A percentile compares a stretch with the other conserved stretches of the same genome.
Conservation (phyloP, 768 basidiomycete species). For the Tulasnella sp. region DNA sequence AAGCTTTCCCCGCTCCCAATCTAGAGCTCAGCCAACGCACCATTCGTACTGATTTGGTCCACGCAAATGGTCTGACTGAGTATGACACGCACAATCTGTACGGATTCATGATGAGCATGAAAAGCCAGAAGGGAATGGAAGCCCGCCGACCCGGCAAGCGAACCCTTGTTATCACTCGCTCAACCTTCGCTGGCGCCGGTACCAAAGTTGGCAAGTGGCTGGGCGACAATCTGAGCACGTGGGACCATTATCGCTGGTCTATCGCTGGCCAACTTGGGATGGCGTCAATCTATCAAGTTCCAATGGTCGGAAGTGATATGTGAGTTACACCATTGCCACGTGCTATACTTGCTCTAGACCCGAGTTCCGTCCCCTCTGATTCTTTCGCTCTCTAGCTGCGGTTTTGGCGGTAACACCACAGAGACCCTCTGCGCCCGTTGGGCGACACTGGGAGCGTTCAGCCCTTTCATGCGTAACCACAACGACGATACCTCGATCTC, state of each 20-base stretch:
- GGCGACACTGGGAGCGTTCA: slow-evolving; percentile 77
- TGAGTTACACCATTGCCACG: slow-evolving; percentile 55
- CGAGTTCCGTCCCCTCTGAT: neutral
- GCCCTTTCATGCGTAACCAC: slow-evolving; percentile 79
- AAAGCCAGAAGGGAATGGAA: slow-evolving; percentile 64
- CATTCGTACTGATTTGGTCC: slow-evolving; percentile 39
- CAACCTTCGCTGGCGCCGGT: slow-evolving; percentile 72
- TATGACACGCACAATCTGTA: slow-evolving; percentile 48
- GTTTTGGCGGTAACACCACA: slow-evolving; percentile 54
- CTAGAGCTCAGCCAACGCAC: slow-evolving; percentile 32
- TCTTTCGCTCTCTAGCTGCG: slow-evolving; percentile 31
- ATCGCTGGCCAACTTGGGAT: slow-evolving; percentile 71
- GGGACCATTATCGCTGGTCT: slow-evolving; percentile 62
- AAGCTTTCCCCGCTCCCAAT: neutral
- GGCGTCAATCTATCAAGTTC: slow-evolving; percentile 65
- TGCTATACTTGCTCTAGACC: slow-evolving; percentile 37
- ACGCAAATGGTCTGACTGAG: slow-evolving; percentile 35
- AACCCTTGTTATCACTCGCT: slow-evolving; percentile 70
- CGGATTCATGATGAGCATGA: slow-evolving; percentile 71
- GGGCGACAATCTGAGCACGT: slow-evolving; percentile 64
- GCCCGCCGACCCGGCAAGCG: slow-evolving; percentile 63
- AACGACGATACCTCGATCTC: slow-evolving; percentile 55
- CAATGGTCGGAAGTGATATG: slow-evolving; percentile 78
- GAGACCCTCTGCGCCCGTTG: slow-evolving; percentile 73
- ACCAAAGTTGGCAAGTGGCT: slow-evolving; percentile 73